Conservation (phyloP, 352 stramenopile genomes). For the Phytopythium kandeliae region DNA sequence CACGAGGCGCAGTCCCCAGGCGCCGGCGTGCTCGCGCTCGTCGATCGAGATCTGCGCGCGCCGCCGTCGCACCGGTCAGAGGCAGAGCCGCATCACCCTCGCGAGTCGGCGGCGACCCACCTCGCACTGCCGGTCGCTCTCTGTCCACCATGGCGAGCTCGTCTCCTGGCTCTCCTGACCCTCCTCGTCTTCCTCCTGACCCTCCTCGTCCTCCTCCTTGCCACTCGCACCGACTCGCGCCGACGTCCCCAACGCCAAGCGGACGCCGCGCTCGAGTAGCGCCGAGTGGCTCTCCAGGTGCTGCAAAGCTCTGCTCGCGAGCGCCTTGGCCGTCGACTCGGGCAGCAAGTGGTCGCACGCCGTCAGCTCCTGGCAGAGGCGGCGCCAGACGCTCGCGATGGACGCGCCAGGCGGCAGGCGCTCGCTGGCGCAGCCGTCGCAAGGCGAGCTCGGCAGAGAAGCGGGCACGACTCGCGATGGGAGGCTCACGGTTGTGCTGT, state of each 20-base stretch:
- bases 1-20: not conserved
- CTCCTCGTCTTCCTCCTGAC: not conserved
- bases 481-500: not conserved
- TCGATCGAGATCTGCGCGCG: not conserved
- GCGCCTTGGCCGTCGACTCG: conserved; percentile 3
- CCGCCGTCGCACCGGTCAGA: not conserved
- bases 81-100: not conserved
- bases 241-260: conserved; percentile 5
- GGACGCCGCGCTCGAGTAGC: conserved; percentile 13
- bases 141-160: not conserved
- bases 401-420: conserved; percentile 3
- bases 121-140: conserved; percentile 1
- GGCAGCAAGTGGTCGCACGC: conserved; percentile 28
- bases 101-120: not conserved
- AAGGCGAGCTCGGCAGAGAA: not conserved
- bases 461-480: not conserved
- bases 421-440: not conserved
- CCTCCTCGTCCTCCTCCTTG: too few species aligned
- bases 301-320: conserved; percentile 4
- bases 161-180: conserved; percentile 17
- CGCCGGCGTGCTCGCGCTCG: not conserved
- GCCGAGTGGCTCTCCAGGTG: conserved; percentile 15
- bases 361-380: conserved; percentile 14
- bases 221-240: too few species aligned
- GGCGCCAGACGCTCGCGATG: conserved; percentile 10